These are phyloP conservation scores for Lagenidium giganteum DNA, from an alignment of 352 stramenopile species.

Conservation along the genomic window DNA sequence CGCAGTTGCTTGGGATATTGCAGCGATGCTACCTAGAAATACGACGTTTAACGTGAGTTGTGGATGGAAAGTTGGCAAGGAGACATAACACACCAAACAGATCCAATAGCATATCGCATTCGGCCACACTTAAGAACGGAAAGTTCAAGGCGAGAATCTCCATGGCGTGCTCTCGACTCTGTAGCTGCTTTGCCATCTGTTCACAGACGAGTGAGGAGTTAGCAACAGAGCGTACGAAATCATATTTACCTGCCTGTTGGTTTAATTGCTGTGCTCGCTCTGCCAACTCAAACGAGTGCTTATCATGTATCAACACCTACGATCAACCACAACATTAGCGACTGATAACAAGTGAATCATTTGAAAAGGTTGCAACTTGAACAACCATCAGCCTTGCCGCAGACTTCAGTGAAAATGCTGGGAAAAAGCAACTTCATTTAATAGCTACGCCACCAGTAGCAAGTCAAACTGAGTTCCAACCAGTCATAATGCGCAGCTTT, in stretches of 20 bases:
- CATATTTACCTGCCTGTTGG: slow-evolving; percentile 21
- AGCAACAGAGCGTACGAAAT: not conserved
- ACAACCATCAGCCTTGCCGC: slow-evolving; percentile 48
- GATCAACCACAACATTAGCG: not conserved
- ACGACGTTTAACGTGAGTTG: not conserved
- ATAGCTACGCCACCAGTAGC: not conserved
- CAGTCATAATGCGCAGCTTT: slow-evolving; percentile 40
- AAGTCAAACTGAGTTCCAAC: slow-evolving; percentile 12
- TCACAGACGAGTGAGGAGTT: not conserved
- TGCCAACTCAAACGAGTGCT: slow-evolving; percentile 39
- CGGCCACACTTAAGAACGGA: slow-evolving; percentile 45
- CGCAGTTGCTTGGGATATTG: slow-evolving; percentile 38
- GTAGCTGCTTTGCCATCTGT: slow-evolving; percentile 44
- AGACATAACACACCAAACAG: slow-evolving; percentile 60
- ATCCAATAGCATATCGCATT: slow-evolving; percentile 79
- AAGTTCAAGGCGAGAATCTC: slow-evolving; percentile 42
- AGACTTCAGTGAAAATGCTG: slow-evolving; percentile 27
- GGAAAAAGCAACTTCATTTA: not conserved
- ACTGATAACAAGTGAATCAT: not conserved
- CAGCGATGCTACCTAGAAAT: slow-evolving; percentile 37
- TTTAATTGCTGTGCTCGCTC: slow-evolving; percentile 37
- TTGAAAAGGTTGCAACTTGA: not conserved
- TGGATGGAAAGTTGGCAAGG: no score
- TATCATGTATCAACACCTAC: slow-evolving; percentile 53
- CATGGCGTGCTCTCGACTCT: slow-evolving; percentile 42